A percentile compares a stretch with the other conserved stretches of the same genome.
These are phyloP conservation scores for Besnoitia besnoiti DNA, from an alignment of 169 alveolate species.

Conservation along the genomic window DNA sequence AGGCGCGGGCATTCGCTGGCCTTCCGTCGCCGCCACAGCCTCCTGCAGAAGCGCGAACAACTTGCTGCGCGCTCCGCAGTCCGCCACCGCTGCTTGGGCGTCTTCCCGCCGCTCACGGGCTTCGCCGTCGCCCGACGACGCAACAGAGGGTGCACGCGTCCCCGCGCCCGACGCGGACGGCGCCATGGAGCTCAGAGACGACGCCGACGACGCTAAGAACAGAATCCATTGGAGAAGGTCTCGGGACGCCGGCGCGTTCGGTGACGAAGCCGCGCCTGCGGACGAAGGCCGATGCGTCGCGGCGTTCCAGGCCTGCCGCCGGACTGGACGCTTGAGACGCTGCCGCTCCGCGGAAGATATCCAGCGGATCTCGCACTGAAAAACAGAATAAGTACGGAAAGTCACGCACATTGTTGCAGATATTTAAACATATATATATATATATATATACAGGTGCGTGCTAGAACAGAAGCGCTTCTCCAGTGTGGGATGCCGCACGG, in stretches of 20 bases:
- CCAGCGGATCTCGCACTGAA: conserved; percentile 27
- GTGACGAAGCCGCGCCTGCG: not conserved
- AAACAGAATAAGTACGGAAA: not conserved
- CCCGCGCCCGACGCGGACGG: not conserved
- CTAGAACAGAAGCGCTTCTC: not conserved
- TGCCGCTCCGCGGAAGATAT: not conserved
- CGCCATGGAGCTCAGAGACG: not conserved
- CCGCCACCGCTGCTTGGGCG: not conserved
- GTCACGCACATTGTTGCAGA: not conserved
- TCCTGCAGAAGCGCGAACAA: not conserved
- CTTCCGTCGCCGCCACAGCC: not conserved
- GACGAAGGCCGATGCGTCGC: not conserved
- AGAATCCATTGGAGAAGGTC: conserved; percentile 3
- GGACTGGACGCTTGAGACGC: not conserved
- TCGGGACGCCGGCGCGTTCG: not conserved
- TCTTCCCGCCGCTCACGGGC: not conserved
- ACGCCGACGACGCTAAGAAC: not conserved
- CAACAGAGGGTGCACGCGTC: not conserved
- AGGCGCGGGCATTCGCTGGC: too few species aligned
- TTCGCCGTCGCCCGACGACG: not conserved
- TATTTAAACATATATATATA: not conserved
- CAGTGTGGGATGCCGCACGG: too few species aligned
- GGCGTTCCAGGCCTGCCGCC: not conserved
- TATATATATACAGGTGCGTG: not conserved
- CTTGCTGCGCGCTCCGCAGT: not conserved